Evolutionary conservation across 192 early-diverging fungal genomes (phyloP).

Genomic region (Coemansia sp.): DNA sequence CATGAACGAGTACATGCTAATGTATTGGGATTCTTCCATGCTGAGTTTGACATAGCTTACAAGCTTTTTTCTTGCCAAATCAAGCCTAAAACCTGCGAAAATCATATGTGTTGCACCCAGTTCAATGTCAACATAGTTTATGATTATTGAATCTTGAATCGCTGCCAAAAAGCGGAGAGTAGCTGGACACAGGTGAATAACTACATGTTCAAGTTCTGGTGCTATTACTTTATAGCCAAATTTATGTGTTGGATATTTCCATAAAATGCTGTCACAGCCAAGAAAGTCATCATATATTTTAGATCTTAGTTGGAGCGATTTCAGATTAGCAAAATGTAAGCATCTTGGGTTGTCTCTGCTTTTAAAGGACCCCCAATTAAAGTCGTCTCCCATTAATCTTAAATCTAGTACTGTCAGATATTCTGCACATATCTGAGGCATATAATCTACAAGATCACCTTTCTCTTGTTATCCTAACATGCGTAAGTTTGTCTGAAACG

Average conservation of each 20-base stretch:
- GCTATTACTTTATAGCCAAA: background rate
- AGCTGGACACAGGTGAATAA: background rate
- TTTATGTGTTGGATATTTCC: background rate
- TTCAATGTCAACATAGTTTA: background rate
- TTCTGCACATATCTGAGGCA: background rate
- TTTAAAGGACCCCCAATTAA: background rate
- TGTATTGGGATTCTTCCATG: background rate
- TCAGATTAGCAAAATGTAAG: background rate
- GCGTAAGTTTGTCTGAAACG: background rate
- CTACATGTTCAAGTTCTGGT: background rate
- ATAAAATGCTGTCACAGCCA: background rate
- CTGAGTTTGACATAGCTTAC: background rate
- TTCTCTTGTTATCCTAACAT: background rate
- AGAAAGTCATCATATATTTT: background rate
- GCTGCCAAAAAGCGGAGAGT: background rate
- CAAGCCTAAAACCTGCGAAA: background rate
- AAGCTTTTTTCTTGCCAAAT: background rate
- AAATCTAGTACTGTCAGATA: background rate
- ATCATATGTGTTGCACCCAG: background rate
- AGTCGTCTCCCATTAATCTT: background rate
- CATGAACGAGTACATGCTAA: background rate
- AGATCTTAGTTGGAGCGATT: background rate
- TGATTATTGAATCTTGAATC: background rate
- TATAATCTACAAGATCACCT: background rate
- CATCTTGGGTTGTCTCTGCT: background rate